These are phyloP conservation scores for Hymenoscyphus fructigenus DNA, from an alignment of 2,329 filamentous ascomycete species.

Conservation along the genomic window DNA sequence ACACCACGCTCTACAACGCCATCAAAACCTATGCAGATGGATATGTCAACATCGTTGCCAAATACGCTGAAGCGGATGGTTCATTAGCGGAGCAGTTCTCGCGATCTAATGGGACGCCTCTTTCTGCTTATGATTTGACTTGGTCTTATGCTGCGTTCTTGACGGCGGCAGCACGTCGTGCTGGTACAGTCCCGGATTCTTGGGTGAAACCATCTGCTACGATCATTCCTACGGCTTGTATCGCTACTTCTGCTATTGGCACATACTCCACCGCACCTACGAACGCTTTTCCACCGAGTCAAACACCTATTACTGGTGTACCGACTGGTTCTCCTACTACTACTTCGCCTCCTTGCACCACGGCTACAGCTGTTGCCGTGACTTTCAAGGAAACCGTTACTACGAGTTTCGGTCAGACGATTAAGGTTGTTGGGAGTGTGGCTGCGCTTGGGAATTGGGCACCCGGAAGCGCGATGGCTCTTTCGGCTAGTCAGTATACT, in stretches of 20 bases:
- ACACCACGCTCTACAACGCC: conserved; percentile 60
- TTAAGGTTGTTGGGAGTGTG: conserved; percentile 64
- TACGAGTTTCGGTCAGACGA: conserved; percentile 60
- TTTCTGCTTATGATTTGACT: conserved; percentile 66
- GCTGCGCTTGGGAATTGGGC: conserved; percentile 63
- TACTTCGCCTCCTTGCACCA: conserved; percentile 5
- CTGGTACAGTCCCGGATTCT: conserved; percentile 53
- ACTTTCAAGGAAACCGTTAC: conserved; percentile 60
- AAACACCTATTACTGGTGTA: conserved; percentile 29
- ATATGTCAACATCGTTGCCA: conserved; percentile 49
- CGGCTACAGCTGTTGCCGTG: conserved; percentile 42
- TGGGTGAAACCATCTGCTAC: conserved; percentile 52
- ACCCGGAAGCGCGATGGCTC: conserved; percentile 49
- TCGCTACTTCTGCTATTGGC: conserved; percentile 46
- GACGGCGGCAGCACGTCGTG: conserved; percentile 58
- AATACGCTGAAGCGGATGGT: conserved; percentile 58
- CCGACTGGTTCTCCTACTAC: conserved; percentile 16
- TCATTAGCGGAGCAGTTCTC: conserved; percentile 67
- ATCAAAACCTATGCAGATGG: conserved; percentile 63
- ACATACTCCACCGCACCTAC: conserved; percentile 49
- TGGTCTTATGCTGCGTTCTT: conserved; percentile 74
- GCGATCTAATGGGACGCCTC: conserved; percentile 49
- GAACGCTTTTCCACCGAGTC: conserved; percentile 47
- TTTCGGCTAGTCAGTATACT: conserved; percentile 61
- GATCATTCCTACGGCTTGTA: conserved; percentile 50